phyloP scores from a whole-genome alignment of 495 filamentous ascomycete genomes.

The Penicillium manginii region DNA sequence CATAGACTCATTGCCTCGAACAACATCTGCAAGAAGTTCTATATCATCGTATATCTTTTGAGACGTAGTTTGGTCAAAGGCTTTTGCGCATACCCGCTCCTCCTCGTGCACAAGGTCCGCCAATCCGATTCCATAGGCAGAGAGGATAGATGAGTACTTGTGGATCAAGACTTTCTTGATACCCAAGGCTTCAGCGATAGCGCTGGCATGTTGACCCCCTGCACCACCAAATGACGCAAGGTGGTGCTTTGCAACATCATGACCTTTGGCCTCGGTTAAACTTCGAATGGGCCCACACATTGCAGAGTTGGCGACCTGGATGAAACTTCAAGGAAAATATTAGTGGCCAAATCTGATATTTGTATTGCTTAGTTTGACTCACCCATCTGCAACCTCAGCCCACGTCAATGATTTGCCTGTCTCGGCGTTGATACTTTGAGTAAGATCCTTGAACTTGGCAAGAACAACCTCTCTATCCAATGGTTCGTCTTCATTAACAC shows the following conservation, averaged over 20 bases:
- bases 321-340: constrained; percentile 27
- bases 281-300: constrained; percentile 52
- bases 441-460: constrained; percentile 10
- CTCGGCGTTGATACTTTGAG: constrained; percentile 9
- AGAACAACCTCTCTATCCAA: constrained; percentile 8
- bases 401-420: constrained; percentile 19
- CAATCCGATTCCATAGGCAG: constrained; percentile 91
- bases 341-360: neutral
- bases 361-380: neutral
- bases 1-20: constrained; percentile 8
- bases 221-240: constrained; percentile 91
- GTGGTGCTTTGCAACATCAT: constrained; percentile 83
- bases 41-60: constrained; percentile 64
- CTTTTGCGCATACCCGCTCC: constrained; percentile 58
- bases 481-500: constrained; percentile 5
- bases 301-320: constrained; percentile 41
- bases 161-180: constrained; percentile 85
- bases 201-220: constrained; percentile 90
- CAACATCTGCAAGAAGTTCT: neutral
- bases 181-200: constrained; percentile 83
- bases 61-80: constrained; percentile 48
- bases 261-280: constrained; percentile 87
- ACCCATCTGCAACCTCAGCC: constrained; percentile 35
- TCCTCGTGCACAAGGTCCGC: constrained; percentile 88
- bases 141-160: constrained; percentile 88